Evolutionary conservation across 2,329 filamentous ascomycete species (phyloP), one percentile per base, ranked within the genome.

Genomic region (Juglanconis sp.): DNA sequence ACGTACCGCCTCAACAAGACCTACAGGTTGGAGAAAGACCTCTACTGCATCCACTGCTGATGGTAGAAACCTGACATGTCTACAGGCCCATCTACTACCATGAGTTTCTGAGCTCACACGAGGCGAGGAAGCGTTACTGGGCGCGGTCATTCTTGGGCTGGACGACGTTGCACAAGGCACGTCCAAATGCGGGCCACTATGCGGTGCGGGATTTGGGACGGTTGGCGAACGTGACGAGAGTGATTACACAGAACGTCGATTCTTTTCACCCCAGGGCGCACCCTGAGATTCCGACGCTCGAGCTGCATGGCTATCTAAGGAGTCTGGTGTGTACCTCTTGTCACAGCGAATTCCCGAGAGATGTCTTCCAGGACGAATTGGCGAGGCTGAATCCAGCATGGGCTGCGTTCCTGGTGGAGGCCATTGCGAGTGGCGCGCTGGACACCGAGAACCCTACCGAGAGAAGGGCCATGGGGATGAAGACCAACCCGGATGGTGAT

Each of bases 191-290:
- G 3, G 87, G 87, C 2, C 95, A 99, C 76, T 81, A 84, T 71
- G 92, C 93, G 2, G 84, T 98, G 59, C 81, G 84, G 56, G 82
- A 88, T 64, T 78, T 98, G 40, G 90, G 86, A 3, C 74, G 82
- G 4, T 77, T 95, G 65, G 93, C 92, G 2, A 75, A 92, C 53
- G 79, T 97, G 47, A 84, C 82, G 60, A 85, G 79, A 56, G 90
- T 97, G 61, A 87, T 99, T 66, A 98, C 95, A 46, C 95, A 99
- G 72, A 98, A 98, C 71, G 95, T 99, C 55, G 95, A 99, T 76
- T 96, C 92, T 2, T 96, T 99, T 72, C 95, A 99, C 74, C 80
- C 83, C 2, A 77, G 77, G 61, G 89, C 92, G 1, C 93, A 97
- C 73, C 91, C 92, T 0, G 71, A 79, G 9, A 75, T 93, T 48